A percentile compares a stretch with the other conserved stretches of the same genome.
These are phyloP conservation scores for Neoascochyta sp. DNA, from an alignment of 2,329 filamentous ascomycete genomes.

Conservation along the genomic window DNA sequence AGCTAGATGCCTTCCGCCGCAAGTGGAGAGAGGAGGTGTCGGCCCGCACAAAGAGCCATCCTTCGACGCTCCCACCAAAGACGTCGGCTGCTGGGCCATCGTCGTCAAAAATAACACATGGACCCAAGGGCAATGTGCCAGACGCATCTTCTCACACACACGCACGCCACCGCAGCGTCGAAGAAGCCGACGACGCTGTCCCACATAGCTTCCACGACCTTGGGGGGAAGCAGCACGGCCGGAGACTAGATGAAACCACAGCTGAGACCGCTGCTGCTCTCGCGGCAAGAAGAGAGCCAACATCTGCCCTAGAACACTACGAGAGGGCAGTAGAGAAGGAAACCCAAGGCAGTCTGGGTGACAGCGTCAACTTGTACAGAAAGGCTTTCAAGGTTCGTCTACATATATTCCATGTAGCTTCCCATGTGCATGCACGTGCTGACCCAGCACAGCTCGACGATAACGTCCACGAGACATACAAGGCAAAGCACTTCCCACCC, in stretches of 20 bases:
- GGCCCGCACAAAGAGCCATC: constrained; percentile 44
- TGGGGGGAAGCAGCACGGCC: constrained; percentile 45
- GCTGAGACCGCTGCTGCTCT: constrained; percentile 29
- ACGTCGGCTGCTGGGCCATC: constrained; percentile 15
- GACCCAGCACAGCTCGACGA: constrained; percentile 64
- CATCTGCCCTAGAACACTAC: constrained; percentile 85
- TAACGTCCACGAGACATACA: constrained; percentile 79
- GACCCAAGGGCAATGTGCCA: constrained; percentile 23
- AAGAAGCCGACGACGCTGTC: constrained; percentile 41
- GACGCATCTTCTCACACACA: constrained; percentile 20
- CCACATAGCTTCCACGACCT: constrained; percentile 46
- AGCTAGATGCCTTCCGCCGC: constrained; percentile 80
- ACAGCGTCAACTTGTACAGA: constrained; percentile 83
- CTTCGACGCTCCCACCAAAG: constrained; percentile 12
- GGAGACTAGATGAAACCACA: constrained; percentile 44
- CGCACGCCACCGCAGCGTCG: constrained; percentile 23
- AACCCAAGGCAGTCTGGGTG: constrained; percentile 76
- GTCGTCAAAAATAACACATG: constrained; percentile 21
- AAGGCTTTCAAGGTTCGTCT: constrained; percentile 77
- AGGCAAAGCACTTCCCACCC: constrained; percentile 83
- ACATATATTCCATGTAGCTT: neutral
- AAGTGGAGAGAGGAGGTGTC: constrained; percentile 82
- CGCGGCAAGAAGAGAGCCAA: constrained; percentile 50
- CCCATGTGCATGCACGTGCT: constrained; percentile 4
- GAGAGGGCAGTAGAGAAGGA: constrained; percentile 90